Evolutionary conservation across 139 green algal genomes (phyloP).

Genomic region (Haematococcus lacustris): DNA sequence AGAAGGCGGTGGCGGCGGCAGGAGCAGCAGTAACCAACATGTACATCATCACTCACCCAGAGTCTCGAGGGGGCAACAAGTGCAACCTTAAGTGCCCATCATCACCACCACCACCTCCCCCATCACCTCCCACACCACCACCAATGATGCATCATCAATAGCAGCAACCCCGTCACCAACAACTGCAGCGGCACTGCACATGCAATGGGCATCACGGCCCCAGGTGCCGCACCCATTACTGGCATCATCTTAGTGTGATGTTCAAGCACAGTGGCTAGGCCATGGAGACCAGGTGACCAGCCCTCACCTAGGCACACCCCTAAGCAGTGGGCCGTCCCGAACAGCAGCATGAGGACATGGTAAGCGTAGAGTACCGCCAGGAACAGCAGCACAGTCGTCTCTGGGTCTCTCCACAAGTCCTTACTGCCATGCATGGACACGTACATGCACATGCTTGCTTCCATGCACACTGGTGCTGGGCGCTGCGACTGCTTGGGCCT

Average conservation of each 20-base stretch:
- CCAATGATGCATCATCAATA: too few species aligned
- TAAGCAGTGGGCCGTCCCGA: background rate
- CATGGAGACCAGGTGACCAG: background rate
- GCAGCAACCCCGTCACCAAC: background rate
- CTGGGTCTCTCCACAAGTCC: background rate
- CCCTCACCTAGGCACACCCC: background rate
- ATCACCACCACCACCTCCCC: too few species aligned
- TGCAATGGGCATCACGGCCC: too few species aligned
- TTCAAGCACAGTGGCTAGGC: too few species aligned
- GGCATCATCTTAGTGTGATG: background rate
- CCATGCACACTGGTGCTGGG: too few species aligned
- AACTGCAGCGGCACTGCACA: background rate
- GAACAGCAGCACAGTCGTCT: background rate
- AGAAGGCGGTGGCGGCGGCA: too few species aligned
- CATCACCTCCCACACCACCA: too few species aligned
- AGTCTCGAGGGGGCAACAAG: background rate
- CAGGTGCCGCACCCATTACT: too few species aligned
- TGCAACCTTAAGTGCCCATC: too few species aligned
- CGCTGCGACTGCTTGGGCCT: too few species aligned
- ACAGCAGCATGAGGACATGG: background rate
- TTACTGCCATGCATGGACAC: too few species aligned
- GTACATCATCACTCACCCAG: background rate
- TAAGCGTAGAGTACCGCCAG: background rate
- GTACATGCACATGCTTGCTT: too few species aligned
- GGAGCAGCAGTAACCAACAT: background rate